Base-by-base conservation (phyloP, 73 alveolate genomes). In the Tetrahymena elliotti region DNA sequence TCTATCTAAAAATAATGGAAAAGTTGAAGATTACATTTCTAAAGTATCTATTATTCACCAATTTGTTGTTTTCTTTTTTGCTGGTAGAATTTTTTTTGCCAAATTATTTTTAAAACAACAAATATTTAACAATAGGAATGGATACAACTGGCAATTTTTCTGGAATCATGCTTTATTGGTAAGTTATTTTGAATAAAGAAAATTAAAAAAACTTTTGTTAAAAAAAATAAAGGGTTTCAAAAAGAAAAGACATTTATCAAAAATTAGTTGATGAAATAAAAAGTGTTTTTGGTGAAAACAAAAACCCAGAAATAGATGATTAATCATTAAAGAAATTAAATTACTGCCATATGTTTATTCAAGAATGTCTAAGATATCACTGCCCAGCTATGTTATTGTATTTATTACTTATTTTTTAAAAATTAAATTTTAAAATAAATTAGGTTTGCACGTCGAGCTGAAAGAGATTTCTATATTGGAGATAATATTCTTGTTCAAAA, bases 381-480 rank as follows among this genome's bases (percentile, higher is more conserved):
- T 68, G 38, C 22, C 88, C 88, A 27, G 88, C 38, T 0, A 68
- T 68, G 88, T 18, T 68, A 68, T 24, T 68, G 88, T 68, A 68
- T 22, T 22, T 1, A 27, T 24, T 68, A 0, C n/a, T 68, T 6
- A 68, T 11, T 68, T n/a, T 68, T 18, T 24, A 22, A 68, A 68
- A 22, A 31, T 8, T 68, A 11, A 68, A 1, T 11, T 68, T 27
- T 0, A 0, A 68, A 68, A 24, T 68, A 18, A 22, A 2, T 27
- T 6, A 68, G 88, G 36, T 68, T 68, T 6, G 5, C 88, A 27
- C 88, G 88, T 68, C 16, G 38, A 24, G 34, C 88, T 68, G 34
- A 68, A 68, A 31, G 31, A 9, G 96, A 94, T 88, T 39, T 88
- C 18, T 94, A 83, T 34, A 84, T 94, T 1, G 93, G 93, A 94